Evolutionary conservation across 306 rosid genomes (phyloP), one percentile per base, ranked within the genome.

Genomic region (Medicago truncatula): DNA sequence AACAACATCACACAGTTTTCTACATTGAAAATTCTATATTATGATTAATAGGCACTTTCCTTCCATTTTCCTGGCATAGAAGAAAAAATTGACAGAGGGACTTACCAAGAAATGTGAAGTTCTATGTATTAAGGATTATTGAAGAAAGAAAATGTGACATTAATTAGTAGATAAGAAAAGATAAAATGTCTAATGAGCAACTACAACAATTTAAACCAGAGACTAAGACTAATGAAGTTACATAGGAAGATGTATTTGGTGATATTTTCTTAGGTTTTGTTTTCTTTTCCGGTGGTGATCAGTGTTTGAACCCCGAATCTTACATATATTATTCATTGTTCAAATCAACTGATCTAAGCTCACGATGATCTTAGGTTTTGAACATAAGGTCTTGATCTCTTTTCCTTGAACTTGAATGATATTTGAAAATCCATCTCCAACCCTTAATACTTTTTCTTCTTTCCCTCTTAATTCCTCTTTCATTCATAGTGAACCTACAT

Each of bases 341-440:
- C n/a, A n/a, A n/a, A n/a, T n/a, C n/a, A n/a, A n/a, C n/a, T n/a
- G n/a, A n/a, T n/a, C n/a, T n/a, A n/a, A n/a, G n/a, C n/a, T n/a
- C n/a, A n/a, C n/a, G n/a, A n/a, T n/a, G n/a, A n/a, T 11, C 13
- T 91, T 82, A 88, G 18, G 96, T 80, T 85, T 78, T 85, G 80
- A 87, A 86, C 87, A 78, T 84, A 6, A 85, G 44, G 16, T 85
- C 93, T 74, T 87, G 87, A 47, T 82, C 92, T 73, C 86, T 90
- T 89, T 91, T 94, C 84, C 91, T 80, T 63, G 67, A 60, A 70
- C 54, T 81, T 53, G 92, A 83, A 70, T 88, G 85, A 46, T 90
- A 87, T 81, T 88, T 87, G 85, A 95, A 92, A 72, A 92, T 90
- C 99, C 99, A 92, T 75, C 82, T 82, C 97, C 96, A 92, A 69